A percentile compares a stretch with the other conserved stretches of the same genome.
Conservation (phyloP, 2,329 filamentous ascomycete species). For the Sporothrix pseudoabietina region DNA sequence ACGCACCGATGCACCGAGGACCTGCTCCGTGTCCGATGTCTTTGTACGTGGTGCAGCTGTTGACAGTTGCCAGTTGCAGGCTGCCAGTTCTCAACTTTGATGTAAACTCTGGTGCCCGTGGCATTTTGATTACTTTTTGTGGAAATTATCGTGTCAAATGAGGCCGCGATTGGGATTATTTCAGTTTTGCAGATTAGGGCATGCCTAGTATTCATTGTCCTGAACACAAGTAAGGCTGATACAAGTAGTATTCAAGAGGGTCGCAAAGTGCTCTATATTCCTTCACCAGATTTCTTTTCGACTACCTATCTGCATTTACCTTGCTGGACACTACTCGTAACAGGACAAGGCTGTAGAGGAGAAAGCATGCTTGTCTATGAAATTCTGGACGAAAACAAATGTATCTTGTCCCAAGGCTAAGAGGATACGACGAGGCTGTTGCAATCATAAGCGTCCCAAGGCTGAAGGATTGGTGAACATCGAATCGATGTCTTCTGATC, state of each 20-base stretch:
- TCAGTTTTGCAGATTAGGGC: neutral
- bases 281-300: neutral
- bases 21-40: neutral
- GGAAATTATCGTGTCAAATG: neutral
- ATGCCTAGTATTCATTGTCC: neutral
- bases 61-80: neutral
- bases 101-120: neutral
- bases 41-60: neutral
- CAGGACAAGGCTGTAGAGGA: too few species aligned
- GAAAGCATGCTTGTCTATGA: neutral
- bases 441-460: neutral
- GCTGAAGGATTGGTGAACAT: neutral
- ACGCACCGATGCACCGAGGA: slow-evolving; percentile 19
- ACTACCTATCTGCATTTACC: neutral
- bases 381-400: neutral
- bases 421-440: neutral
- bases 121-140: neutral
- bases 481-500: neutral
- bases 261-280: neutral
- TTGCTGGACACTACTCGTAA: too few species aligned
- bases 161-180: neutral
- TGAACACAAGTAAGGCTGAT: neutral
- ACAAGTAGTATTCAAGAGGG: neutral
- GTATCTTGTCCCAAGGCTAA: neutral
- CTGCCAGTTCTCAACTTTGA: neutral